Base-by-base conservation (phyloP, 129 eudicot species). In the Solidago caesia region DNA sequence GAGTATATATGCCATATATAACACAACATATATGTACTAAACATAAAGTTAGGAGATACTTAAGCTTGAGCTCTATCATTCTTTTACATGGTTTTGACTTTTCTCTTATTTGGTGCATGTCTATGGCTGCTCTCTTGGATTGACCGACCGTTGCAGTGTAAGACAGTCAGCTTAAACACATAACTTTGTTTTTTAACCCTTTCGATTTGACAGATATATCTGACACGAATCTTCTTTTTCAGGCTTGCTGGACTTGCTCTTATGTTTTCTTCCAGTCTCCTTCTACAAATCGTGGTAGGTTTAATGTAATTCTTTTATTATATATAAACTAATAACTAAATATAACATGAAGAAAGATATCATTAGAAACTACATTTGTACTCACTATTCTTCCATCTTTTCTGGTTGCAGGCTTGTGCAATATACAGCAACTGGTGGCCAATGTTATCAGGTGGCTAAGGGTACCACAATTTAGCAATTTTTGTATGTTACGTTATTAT, bases 221-320 rank as follows among this genome's bases (percentile, higher is more conserved):
- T 75, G 61, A 68, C 63, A 60, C 25, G 0, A 2, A 8, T 44
- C 1, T 44, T 70, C 21, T 42, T 79, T 63, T 60, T 61, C 93
- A 94, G 98, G 83, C 97, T 94, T 76, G 97, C 92, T 60, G 98
- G 97, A 59, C 96, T 94, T 63, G 98, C 98, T 48, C 90, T 90
- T 81, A 94, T 90, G 97, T 94, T 90, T 77, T 94, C 98, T 42
- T 62, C 96, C 55, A 94, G 98, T 85, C 79, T 94, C 74, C 83
- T 94, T 64, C 81, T 94, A 71, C 98, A 94, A 83, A 80, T 94
- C 70, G 72, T 94, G 93, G 98, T 90, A 79, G 21, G 84, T 77
- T 68, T 56, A 33, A 68, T 58, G 27, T 2, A 7, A 44, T 59
- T 71, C 44, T 27, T 44, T 33, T 33, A 33, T 33, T 3, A 5